Evolutionary conservation across 495 filamentous ascomycete genomes (phyloP), one percentile per base, ranked within the genome.

Genomic region (Tricharina praecox): DNA sequence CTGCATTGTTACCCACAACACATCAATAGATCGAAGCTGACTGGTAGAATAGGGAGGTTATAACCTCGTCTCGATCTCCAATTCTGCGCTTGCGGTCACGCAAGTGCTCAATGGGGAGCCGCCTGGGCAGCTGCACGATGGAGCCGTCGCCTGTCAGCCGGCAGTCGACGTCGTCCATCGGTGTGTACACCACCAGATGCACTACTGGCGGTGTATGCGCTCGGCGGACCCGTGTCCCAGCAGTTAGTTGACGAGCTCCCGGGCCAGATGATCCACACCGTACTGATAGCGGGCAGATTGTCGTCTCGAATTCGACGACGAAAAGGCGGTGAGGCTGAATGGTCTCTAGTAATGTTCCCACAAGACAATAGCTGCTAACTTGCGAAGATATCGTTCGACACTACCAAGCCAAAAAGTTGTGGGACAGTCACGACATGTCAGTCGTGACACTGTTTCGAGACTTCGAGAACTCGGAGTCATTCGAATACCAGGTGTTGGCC

Each of bases 61-160:
- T 61, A 93, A 99, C 55, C 76, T 96, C 36, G 68, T 74, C 8
- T 88, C 92, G 1, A 95, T 99, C 45, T 86, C 87, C 0, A 76
- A 81, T 47, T 95, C 88, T 18, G 90, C 90, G 10, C 66, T 95
- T 1, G 85, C 86, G 1, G 92, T 99, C 3, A 87, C 84, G 0
- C 78, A 78, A 51, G 93, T 87, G 10, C 68, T 99, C 8, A 93
- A 96, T 81, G 86, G 92, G 16, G 85, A 99, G 52, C 82, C 87
- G 5, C 90, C 90, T 1, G 82, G 83, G 41, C 70, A 79, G 41
- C 62, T 83, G n/a, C 58, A 72, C 64, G 66, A 66, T 65, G 23
- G 47, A 7, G 11, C 15, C 28, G 13, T 39, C 11, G 39, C 49
- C 5, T 47, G 41, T 52, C 65, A 64, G 43, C 63, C 71, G 18